Base-by-base conservation (phyloP, 192 early-diverging fungal species). In the Podila epicladia region DNA sequence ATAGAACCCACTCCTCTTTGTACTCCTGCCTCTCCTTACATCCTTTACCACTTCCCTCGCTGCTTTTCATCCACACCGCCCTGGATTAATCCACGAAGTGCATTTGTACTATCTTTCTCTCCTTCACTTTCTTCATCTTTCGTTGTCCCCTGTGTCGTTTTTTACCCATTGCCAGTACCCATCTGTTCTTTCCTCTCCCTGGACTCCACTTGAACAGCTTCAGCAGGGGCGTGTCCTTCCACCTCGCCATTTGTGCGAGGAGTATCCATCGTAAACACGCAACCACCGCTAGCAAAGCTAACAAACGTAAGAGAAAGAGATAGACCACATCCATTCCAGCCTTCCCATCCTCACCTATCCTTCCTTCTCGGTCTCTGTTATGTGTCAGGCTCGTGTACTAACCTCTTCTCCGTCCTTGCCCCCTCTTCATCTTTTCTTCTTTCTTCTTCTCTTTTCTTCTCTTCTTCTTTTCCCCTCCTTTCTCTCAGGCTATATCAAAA, bases 401-500 rank as follows among this genome's bases (percentile, higher is more conserved):
- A 50, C 41, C 8, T 62, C 37, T 51, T 62, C 29, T 49, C 35
- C 5, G 6, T 38, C 26, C 67, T 48, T 48, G 17, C 66, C 45
- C 59, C 15, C 31, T 62, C 38, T 45, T 62, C 38, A 49, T 51
- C 5, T 37, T 32, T 32, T 33, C 29, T 29, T 62, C 19, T 61
- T 50, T 19, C 17, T 71, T n/a, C n/a, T 32, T 9, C 19, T 22
- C 31, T 53, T 31, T 60, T 9, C 64, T 51, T 28, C 31, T 29
- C 19, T 35, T 11, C 62, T 51, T 51, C 8, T 32, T 8, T 24
- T 20, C 31, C 20, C 58, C 28, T 72, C 57, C 26, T 50, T 64
- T 53, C 28, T 26, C 53, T n/a, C 53, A 55, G 53, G 53, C 53
- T 55, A 55, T 26, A 55, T 55, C 53, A 19, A 55, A 55, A 55